Evolutionary conservation across 2,329 filamentous ascomycete genomes (phyloP), one percentile per base, ranked within the genome.

Genomic region (Phyllosticta citrichinensis): DNA sequence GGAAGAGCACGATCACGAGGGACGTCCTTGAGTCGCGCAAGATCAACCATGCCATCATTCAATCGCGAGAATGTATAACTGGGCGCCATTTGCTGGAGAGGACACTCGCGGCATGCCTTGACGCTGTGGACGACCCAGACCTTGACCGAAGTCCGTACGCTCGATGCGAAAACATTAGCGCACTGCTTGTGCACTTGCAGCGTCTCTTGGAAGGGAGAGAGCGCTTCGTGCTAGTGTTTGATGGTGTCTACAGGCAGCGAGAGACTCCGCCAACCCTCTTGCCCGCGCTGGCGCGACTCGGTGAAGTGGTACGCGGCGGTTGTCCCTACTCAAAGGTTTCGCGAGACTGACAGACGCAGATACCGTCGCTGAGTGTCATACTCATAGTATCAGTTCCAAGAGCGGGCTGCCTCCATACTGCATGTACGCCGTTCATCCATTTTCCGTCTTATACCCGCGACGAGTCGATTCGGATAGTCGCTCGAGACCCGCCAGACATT

Each of bases 391-490:
- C 85, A 25, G 82, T 85, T 8, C 87, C 91, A 0, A 80, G 86
- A 0, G 82, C 89, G 1, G 80, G 84, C 47, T 82, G 87, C 66
- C 82, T 96, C 9, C 87, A 89, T 65, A 80, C 83, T 8, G 77
- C 88, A 4, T 85, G 87, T 5, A 81, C 87, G 0, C 86, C 91
- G 1, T 86, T 94, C 71, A 79, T 97, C 25, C 84, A 88, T 69
- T 97, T 97, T 70, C 84, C 90, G 1, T 81, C 89, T 2, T 99
- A 97, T 74, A 86, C 83, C 11, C 92, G 94, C 68, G 74, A 84
- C 60, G 89, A 97, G 67, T 87, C 90, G 60, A 81, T 95, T 58
- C 78, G 83, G 51, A 95, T 99, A 65, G 78, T 97, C 25, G 80
- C 86, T n/a, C 71, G 64, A 5, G 62, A 54, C 9, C 80, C 78